Evolutionary conservation across 176 grass and related monocot genomes (phyloP).

Genomic region (Oryza nivara): DNA sequence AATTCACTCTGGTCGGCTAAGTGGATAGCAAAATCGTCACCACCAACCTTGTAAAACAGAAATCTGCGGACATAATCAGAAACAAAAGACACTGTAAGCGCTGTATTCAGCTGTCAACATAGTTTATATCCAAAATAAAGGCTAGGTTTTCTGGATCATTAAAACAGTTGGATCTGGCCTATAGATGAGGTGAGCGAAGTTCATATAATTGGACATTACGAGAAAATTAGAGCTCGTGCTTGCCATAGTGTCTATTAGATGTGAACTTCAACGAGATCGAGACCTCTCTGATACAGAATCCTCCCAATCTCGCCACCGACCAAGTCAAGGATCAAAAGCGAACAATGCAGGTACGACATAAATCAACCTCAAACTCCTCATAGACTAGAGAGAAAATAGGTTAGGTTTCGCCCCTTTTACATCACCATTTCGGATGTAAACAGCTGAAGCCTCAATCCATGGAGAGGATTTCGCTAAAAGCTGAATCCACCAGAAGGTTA

Average conservation of each 20-base stretch:
- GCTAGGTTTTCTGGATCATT: not conserved
- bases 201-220: not conserved
- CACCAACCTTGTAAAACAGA: not conserved
- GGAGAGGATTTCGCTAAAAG: not conserved
- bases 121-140: not conserved
- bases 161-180: not conserved
- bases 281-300: not conserved
- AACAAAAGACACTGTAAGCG: not conserved
- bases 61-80: constrained; percentile 6
- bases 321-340: not conserved
- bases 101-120: not conserved
- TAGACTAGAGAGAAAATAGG: not conserved
- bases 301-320: not conserved
- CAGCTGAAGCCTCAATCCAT: not conserved
- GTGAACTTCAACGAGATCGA: not conserved
- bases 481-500: not conserved
- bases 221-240: not conserved
- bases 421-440: not conserved
- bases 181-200: not conserved
- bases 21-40: not conserved
- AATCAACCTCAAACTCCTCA: not conserved
- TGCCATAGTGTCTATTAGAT: not conserved
- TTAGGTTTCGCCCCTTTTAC: not conserved
- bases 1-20: not conserved
- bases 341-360: not conserved